Conservation (phyloP, 176 grass and related monocot genomes). For the Microstegium vimineum region DNA sequence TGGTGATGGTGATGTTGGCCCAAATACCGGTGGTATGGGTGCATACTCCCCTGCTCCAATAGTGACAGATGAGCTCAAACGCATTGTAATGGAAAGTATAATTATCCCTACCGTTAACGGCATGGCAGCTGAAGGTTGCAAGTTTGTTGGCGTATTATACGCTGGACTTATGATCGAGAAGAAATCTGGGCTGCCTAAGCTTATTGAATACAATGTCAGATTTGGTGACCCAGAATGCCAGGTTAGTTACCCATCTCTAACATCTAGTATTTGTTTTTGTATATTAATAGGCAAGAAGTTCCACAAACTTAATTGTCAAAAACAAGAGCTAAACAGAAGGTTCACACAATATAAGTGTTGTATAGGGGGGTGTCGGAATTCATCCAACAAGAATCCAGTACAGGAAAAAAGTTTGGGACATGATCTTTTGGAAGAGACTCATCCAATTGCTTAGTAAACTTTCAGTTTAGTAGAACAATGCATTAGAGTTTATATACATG, state of each 20-base stretch:
- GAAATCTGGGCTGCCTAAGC: conserved; percentile 77
- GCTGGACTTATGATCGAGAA: conserved; percentile 95
- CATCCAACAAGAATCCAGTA: background rate
- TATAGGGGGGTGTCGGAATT: background rate
- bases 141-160: conserved; percentile 85
- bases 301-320: background rate
- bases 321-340: background rate
- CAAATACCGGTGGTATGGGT: conserved; percentile 93
- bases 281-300: background rate
- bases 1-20: conserved; percentile 82
- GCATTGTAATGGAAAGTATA: conserved; percentile 71
- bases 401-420: background rate
- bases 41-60: conserved; percentile 91
- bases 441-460: background rate
- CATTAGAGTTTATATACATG: background rate
- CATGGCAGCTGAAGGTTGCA: conserved; percentile 81
- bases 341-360: background rate
- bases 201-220: conserved; percentile 88
- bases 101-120: conserved; percentile 83
- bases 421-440: background rate
- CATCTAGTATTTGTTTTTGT: background rate
- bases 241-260: conserved; percentile 45
- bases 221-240: conserved; percentile 97
- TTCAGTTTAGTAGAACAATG: background rate
- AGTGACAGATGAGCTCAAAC: conserved; percentile 65